A percentile compares a stretch with the other conserved stretches of the same genome.
These are phyloP conservation scores for Lenzites betulinus DNA, from an alignment of 768 basidiomycete genomes.

Conservation along the genomic window DNA sequence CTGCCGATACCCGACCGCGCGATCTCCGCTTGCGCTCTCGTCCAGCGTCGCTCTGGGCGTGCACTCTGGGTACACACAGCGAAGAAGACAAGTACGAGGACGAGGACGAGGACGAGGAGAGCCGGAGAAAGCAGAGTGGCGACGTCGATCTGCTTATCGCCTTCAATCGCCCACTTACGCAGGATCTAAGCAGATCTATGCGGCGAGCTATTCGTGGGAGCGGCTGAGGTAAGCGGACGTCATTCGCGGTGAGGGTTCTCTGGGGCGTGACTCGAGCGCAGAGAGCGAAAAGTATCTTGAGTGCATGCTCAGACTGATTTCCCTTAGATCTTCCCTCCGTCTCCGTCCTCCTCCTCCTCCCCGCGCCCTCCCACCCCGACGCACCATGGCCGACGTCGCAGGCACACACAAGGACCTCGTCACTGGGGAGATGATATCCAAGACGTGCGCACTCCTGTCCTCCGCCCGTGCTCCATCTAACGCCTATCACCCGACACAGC, in stretches of 20 bases:
- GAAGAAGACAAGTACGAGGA: neutral
- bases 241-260: too few species aligned
- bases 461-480: slow-evolving; percentile 23
- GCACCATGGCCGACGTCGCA: slow-evolving; percentile 43
- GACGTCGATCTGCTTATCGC: neutral
- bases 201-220: slow-evolving; percentile 8
- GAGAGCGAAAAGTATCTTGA: too few species aligned
- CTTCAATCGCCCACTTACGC: slow-evolving; percentile 3
- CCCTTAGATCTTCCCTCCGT: slow-evolving; percentile 18
- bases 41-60: too few species aligned
- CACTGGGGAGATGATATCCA: slow-evolving; percentile 97
- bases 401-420: slow-evolving; percentile 70
- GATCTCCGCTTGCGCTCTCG: too few species aligned
- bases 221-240: slow-evolving; percentile 4
- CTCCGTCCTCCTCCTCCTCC: slow-evolving; percentile 11
- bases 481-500: slow-evolving; percentile 47
- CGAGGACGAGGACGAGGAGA: neutral
- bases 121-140: neutral
- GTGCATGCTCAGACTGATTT: slow-evolving; percentile 35
- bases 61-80: neutral
- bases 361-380: neutral
- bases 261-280: too few species aligned
- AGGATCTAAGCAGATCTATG: neutral
- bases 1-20: too few species aligned
- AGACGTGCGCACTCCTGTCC: slow-evolving; percentile 62